Base-by-base conservation (phyloP, 2,329 filamentous ascomycete species). In the Beauveria australis region DNA sequence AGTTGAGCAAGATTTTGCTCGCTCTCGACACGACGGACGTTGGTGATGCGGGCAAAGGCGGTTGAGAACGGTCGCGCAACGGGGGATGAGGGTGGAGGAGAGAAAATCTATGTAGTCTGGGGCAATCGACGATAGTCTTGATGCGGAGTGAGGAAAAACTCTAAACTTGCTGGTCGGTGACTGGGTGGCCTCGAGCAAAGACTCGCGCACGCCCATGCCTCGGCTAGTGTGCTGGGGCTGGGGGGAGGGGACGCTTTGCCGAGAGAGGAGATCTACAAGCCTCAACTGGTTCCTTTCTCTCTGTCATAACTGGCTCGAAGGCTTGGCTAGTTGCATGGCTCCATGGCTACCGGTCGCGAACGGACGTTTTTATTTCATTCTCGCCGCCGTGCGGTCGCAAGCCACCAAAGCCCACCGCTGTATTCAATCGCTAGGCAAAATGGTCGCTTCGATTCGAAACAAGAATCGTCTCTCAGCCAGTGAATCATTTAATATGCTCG, bases 121-220 rank as follows among this genome's bases (percentile, higher is more conserved):
- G 53, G 41, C 26, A 44, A 55, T 44, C 40, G 26, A 55, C 40
- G 40, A 44, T 41, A 18, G n/a, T 53, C 49, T 53, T 43, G 52
- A 57, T 48, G 54, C 54, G 54, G 54, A 57, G 54, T 47, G 54
- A 33, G 43, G 24, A 46, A 59, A 59, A 59, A 59, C 56, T 59
- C 56, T 59, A 59, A 59, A 51, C 26, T 28, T 16, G 18, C 30
- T 49, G 44, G 43, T 9, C 28, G 28, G 19, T 33, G 18, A 19
- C 30, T 40, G n/a, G n/a, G 47, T 26, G 33, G 30, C 22, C 33
- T 12, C 6, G n/a, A 43, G 46, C 30, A n/a, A 43, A 47, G 48
- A 30, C 56, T 59, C 41, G 44, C 44, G 33, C 44, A 49, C 26
- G 14, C 4, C 19, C 44, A 40, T 57, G 56, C 56, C 56, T 59